Evolutionary conservation across 2,329 filamentous ascomycete species (phyloP).

Genomic region (Trichophyton equinum): DNA sequence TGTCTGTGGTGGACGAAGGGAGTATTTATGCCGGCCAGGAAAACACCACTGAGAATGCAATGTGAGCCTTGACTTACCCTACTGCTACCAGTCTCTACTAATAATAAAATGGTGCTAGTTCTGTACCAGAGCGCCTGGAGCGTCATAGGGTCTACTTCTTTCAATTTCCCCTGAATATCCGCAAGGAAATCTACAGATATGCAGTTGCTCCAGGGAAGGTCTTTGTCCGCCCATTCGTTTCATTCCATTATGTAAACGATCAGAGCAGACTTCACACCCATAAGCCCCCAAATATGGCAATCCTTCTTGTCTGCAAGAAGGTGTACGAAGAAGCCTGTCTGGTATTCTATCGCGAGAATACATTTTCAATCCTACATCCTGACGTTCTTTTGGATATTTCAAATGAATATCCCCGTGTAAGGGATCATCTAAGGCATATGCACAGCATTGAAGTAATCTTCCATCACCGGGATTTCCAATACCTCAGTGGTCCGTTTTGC

Average conservation of each 20-base stretch:
- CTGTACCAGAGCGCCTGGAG: not conserved
- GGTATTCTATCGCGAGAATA: slow-evolving; percentile 16
- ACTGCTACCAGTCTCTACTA: not conserved
- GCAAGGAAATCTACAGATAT: slow-evolving; percentile 15
- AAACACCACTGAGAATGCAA: not conserved
- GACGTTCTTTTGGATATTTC: slow-evolving; percentile 12
- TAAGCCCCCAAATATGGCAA: slow-evolving; percentile 12
- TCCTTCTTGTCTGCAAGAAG: slow-evolving; percentile 13
- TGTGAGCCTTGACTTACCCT: not conserved
- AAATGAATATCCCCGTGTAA: slow-evolving; percentile 9
- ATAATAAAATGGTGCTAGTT: not conserved
- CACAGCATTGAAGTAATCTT: slow-evolving; percentile 16
- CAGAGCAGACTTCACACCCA: slow-evolving; percentile 5
- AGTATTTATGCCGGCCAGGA: not conserved
- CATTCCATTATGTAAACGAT: slow-evolving; percentile 10
- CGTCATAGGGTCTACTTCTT: slow-evolving; percentile 9
- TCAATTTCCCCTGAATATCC: slow-evolving; percentile 13
- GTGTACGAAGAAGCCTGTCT: slow-evolving; percentile 14
- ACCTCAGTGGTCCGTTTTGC: slow-evolving; percentile 11
- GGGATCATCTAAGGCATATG: slow-evolving; percentile 11
- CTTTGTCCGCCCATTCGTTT: slow-evolving; percentile 16
- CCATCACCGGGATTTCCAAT: slow-evolving; percentile 15
- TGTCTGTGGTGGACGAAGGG: not conserved
- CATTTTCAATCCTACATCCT: slow-evolving; percentile 15
- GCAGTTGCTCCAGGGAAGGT: slow-evolving; percentile 12